Base-by-base conservation (phyloP, 2,329 filamentous ascomycete species). In the Cladosporium velox region DNA sequence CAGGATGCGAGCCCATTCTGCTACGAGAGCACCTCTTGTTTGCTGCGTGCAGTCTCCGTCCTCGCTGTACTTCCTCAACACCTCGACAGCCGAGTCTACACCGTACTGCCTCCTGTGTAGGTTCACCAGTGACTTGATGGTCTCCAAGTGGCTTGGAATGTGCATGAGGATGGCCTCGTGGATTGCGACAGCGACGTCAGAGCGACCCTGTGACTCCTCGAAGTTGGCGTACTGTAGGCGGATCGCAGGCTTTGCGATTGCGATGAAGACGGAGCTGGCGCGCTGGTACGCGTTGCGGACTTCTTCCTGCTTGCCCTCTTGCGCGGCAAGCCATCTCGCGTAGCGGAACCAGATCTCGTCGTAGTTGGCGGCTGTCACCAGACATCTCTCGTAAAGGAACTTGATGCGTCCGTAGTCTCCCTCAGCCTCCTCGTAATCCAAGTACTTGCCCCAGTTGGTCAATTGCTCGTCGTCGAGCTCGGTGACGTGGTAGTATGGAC, bases 321-420 rank as follows among this genome's bases (percentile, higher is more conserved):
- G 91, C 0, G 88, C 88, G 67, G 86, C 85, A 91, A 97, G 96
- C 95, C 95, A 99, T 49, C 94, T 86, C 18, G 91, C 92, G 78
- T 97, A 99, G n/a, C 95, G 90, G 73, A 96, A 88, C 95, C 95
- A 99, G 78, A 98, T 96, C 76, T 98, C 94, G 59, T 98, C 94
- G 76, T 99, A 97, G 71, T 96, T 90, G 18, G 95, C 94, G 74
- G 92, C 96, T 0, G 92, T 94, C 41, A 97, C 92, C 62, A 99
- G 80, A 73, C 93, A 98, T 61, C 95, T 89, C 81, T 99, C 95
- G 76, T 99, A 98, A 35, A 99, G 81, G 74, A 95, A 95, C 6
- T 91, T 86, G 55, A 86, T 90, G 67, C 95, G 87, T 15, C 84
- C 79, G 70, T 88, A 92, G 70, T 93, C 88, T 62, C 91, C 92